Conservation (phyloP, 2,329 filamentous ascomycete genomes). For the Coniochaeta ligniaria region DNA sequence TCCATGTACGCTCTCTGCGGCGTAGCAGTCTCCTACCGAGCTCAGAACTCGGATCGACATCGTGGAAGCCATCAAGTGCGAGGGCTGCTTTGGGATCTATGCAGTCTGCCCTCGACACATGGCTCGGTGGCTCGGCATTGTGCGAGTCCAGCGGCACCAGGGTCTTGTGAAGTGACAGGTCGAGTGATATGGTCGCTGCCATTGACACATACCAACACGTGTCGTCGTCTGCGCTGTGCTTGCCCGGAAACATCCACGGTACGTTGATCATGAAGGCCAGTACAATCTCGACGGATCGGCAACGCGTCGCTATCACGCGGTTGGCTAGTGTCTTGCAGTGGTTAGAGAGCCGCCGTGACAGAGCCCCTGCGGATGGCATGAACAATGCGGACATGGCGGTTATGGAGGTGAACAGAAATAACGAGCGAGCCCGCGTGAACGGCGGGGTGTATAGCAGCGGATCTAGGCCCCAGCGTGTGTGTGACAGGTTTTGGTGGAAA, state of each 20-base stretch:
- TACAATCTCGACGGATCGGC: constrained; percentile 66
- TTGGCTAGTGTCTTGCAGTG: constrained; percentile 58
- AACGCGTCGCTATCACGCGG: constrained; percentile 52
- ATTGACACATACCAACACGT: constrained; percentile 65
- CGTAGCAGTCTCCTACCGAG: constrained; percentile 55
- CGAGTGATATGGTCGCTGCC: constrained; percentile 61
- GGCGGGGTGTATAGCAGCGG: constrained; percentile 56
- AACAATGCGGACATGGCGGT: constrained; percentile 63
- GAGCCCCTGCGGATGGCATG: constrained; percentile 52
- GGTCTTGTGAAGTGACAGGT: constrained; percentile 64
- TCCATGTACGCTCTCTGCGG: constrained; percentile 61
- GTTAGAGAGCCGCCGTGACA: constrained; percentile 58
- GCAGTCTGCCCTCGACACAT: constrained; percentile 56
- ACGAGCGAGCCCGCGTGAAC: constrained; percentile 61
- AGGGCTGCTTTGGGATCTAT: constrained; percentile 61
- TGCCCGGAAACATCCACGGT: constrained; percentile 65
- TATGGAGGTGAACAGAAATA: constrained; percentile 66
- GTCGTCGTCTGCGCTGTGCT: constrained; percentile 64
- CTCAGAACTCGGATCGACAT: constrained; percentile 53
- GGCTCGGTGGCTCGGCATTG: constrained; percentile 32
- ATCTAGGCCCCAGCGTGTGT: constrained; percentile 69
- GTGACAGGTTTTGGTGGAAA: constrained; percentile 63
- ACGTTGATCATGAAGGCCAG: constrained; percentile 70
- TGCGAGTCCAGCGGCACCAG: constrained; percentile 45
- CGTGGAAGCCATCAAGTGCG: constrained; percentile 59